phyloP scores from a whole-genome alignment of 306 rosid species.

The Echinosophora koreensis region DNA sequence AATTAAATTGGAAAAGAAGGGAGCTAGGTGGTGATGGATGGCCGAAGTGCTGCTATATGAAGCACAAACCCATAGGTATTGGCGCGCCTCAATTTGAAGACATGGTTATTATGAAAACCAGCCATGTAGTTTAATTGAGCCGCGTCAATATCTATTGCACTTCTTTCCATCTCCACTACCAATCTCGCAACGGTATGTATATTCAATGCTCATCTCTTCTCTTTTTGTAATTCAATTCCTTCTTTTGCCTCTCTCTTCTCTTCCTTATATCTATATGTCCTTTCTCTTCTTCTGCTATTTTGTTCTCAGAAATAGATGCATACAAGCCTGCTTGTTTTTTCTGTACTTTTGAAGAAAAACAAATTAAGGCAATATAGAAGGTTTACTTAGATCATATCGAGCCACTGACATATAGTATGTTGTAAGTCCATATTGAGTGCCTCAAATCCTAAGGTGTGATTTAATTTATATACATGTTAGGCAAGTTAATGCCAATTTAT shows the following conservation, averaged over 20 bases:
- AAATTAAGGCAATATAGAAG: not conserved
- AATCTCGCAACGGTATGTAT: constrained; percentile 40
- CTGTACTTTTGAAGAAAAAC: not conserved
- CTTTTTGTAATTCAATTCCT: not conserved
- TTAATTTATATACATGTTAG: too few species aligned
- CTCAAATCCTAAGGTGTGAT: too few species aligned
- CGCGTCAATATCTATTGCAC: constrained; percentile 90
- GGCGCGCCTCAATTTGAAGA: constrained; percentile 80
- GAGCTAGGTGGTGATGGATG: constrained; percentile 25
- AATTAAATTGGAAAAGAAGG: too few species aligned
- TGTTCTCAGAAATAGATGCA: not conserved
- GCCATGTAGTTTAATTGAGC: constrained; percentile 84
- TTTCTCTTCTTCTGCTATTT: not conserved
- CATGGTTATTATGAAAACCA: constrained; percentile 47
- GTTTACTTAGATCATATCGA: not conserved
- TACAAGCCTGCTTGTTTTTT: not conserved
- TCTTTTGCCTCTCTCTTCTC: not conserved
- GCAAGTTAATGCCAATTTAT: too few species aligned
- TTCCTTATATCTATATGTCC: not conserved
- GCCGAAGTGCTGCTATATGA: constrained; percentile 12
- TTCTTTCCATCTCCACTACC: constrained; percentile 44
- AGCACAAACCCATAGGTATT: constrained; percentile 61
- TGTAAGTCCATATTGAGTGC: too few species aligned
- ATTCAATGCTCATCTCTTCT: not conserved
- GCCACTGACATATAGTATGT: too few species aligned